A percentile compares a stretch with the other conserved stretches of the same genome.
Conservation (phyloP, 2,329 filamentous ascomycete species). For the Paradendryphiella salina region DNA sequence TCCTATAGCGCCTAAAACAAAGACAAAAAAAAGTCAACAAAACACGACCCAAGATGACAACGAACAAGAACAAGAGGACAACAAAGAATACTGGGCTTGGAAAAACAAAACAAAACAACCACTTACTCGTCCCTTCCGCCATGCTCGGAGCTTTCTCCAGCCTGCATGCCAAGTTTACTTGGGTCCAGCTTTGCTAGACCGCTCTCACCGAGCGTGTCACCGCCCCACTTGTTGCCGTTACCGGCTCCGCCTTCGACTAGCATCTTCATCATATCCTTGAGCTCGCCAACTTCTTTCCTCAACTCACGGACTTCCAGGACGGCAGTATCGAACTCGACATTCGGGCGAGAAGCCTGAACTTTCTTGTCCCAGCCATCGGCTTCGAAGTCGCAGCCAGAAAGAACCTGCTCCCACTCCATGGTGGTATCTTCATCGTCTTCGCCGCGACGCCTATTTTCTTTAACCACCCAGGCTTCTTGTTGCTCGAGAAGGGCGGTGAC, state of each 20-base stretch:
- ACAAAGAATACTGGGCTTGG: neutral
- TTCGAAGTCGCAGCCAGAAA: slow-evolving; percentile 74
- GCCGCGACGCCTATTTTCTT: slow-evolving; percentile 72
- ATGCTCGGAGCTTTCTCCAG: slow-evolving; percentile 32
- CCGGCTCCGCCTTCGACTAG: slow-evolving; percentile 22
- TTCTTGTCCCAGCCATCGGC: slow-evolving; percentile 82
- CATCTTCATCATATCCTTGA: slow-evolving; percentile 48
- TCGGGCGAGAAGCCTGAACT: slow-evolving; percentile 74
- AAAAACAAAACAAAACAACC: neutral
- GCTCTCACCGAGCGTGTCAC: slow-evolving; percentile 38
- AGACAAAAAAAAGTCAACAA: slow-evolving; percentile 8
- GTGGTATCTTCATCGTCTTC: slow-evolving; percentile 87
- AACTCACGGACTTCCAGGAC: slow-evolving; percentile 64
- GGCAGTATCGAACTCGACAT: slow-evolving; percentile 77
- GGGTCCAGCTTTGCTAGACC: slow-evolving; percentile 26
- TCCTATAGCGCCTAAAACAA: slow-evolving; percentile 15
- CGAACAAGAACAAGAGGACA: neutral
- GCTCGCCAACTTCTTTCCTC: slow-evolving; percentile 50
- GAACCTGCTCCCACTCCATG: slow-evolving; percentile 92
- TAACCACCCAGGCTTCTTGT: slow-evolving; percentile 60
- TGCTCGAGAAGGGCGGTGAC: slow-evolving; percentile 68
- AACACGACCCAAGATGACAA: neutral
- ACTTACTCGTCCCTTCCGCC: slow-evolving; percentile 30
- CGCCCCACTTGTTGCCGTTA: slow-evolving; percentile 28
- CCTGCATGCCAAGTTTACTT: slow-evolving; percentile 14